These are phyloP conservation scores for Cladosporium sp. DNA, from an alignment of 2,329 filamentous ascomycete species.

Conservation along the genomic window DNA sequence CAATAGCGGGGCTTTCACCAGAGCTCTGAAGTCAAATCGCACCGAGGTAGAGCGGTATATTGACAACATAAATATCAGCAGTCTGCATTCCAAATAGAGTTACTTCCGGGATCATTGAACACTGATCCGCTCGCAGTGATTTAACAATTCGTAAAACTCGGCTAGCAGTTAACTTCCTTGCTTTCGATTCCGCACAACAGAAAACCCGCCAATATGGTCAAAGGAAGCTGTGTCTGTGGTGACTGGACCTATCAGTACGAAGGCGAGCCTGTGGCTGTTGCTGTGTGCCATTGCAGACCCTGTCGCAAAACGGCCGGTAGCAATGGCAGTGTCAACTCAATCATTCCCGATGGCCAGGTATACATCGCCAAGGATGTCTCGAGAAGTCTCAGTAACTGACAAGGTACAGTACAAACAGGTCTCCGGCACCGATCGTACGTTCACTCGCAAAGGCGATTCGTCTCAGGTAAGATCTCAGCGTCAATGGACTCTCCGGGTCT, in stretches of 20 bases:
- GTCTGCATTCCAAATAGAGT: neutral
- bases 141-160: neutral
- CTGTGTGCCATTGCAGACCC: slow-evolving; percentile 35
- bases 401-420: slow-evolving; percentile 30
- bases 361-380: neutral
- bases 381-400: slow-evolving; percentile 11
- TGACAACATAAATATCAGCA: neutral
- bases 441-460: slow-evolving; percentile 30
- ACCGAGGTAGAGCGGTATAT: neutral
- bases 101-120: neutral
- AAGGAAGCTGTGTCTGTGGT: slow-evolving; percentile 38
- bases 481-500: slow-evolving; percentile 26
- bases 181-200: neutral
- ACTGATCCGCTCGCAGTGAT: neutral
- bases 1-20: neutral
- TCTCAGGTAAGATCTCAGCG: neutral
- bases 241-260: slow-evolving; percentile 39
- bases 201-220: slow-evolving; percentile 24
- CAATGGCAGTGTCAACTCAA: slow-evolving; percentile 34
- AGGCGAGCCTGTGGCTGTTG: slow-evolving; percentile 32
- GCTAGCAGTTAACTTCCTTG: neutral
- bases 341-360: slow-evolving; percentile 32
- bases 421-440: slow-evolving; percentile 30
- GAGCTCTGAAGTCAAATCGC: neutral
- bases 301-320: slow-evolving; percentile 33